These are phyloP conservation scores for Pseudocohnilembus persalinus DNA, from an alignment of 169 alveolate genomes.

Conservation along the genomic window DNA sequence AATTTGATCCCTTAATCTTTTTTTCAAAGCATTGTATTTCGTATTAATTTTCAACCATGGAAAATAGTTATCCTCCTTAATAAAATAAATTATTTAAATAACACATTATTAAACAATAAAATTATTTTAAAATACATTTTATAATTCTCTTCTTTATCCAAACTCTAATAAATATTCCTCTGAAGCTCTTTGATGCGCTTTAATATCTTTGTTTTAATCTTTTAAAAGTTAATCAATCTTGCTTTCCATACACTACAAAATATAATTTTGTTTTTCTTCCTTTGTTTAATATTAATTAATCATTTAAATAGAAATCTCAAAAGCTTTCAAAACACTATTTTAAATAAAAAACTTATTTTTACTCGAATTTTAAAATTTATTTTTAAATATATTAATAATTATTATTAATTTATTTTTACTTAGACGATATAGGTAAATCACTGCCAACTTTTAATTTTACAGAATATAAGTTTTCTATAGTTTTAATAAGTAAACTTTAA, in stretches of 20 bases:
- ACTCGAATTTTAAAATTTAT: too few relatives aligned
- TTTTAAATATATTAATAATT: too few relatives aligned
- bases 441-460: conserved; percentile 1
- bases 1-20: conserved; percentile 5
- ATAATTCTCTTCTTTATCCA: background rate
- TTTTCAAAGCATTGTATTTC: conserved; percentile 13
- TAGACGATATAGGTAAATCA: conserved; percentile 24
- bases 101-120: background rate
- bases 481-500: conserved; percentile 10
- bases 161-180: background rate
- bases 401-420: background rate
- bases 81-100: background rate
- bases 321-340: conserved; percentile 23
- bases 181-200: conserved; percentile 1
- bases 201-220: background rate
- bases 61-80: conserved; percentile 9
- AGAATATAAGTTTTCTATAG: conserved; percentile 7
- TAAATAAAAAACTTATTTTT: background rate
- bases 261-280: conserved; percentile 10
- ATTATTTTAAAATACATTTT: conserved; percentile 12
- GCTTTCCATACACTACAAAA: conserved; percentile 9
- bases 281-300: background rate
- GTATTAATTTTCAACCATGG: conserved; percentile 29
- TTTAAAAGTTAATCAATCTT: background rate
- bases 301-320: background rate